These are phyloP conservation scores for Apiospora rasikravindrae DNA, from an alignment of 2,329 filamentous ascomycete species.

Conservation along the genomic window DNA sequence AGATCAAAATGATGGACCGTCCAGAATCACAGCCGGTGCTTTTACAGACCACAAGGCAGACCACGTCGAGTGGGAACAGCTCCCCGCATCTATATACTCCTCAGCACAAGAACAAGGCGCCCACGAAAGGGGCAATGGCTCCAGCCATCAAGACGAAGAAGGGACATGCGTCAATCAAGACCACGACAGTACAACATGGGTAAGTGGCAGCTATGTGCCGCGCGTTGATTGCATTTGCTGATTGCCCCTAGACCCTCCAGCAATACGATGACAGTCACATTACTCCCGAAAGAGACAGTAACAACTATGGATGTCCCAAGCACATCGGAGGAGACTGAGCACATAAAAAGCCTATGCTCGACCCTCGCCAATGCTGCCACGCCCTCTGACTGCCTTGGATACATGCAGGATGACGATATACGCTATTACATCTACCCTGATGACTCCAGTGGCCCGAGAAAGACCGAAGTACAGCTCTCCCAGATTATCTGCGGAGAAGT, in stretches of 20 bases:
- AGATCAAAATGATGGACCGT: slow-evolving; percentile 4
- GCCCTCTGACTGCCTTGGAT: neutral
- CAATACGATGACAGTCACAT: neutral
- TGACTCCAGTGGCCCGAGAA: neutral
- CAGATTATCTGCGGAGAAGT: neutral
- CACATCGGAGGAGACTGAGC: neutral
- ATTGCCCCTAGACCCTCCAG: neutral
- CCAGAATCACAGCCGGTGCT: neutral
- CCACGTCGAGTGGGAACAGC: neutral
- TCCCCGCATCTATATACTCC: neutral
- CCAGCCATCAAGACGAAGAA: neutral
- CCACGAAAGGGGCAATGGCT: neutral
- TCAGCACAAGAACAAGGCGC: neutral
- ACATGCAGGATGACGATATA: slow-evolving; percentile 8
- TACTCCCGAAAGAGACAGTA: neutral
- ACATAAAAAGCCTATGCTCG: neutral
- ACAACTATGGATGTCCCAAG: neutral
- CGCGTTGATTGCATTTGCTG: neutral
- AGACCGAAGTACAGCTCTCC: slow-evolving; percentile 1
- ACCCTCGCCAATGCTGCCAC: neutral
- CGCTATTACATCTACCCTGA: neutral
- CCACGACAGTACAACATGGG: neutral
- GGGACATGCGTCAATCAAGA: neutral
- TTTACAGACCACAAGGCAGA: neutral
- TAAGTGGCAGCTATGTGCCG: neutral